Percentiles rank a stretch among this genome's conserved stretches.
These are phyloP conservation scores for Bruguiera hainesii DNA, from an alignment of 441 rosid species.

Conservation along the genomic window DNA sequence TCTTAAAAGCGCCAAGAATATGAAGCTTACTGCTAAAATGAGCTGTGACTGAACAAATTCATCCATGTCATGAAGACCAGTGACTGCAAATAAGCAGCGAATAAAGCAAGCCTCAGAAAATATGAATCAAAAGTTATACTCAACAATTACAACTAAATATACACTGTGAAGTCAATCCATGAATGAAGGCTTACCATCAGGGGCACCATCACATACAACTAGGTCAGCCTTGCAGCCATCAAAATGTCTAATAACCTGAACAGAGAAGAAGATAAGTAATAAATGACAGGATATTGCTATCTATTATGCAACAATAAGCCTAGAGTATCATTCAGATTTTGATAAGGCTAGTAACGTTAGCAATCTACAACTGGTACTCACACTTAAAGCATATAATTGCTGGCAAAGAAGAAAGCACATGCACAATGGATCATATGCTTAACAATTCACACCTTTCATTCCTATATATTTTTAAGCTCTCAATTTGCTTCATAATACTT, in stretches of 20 bases:
- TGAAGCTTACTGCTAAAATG: slow-evolving; percentile 77
- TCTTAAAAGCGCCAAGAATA: not conserved
- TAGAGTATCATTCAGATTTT: too few relatives aligned
- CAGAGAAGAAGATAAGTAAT: slow-evolving; percentile 4
- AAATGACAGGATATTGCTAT: slow-evolving; percentile 1
- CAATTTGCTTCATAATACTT: not conserved
- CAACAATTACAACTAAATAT: not conserved
- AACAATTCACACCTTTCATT: not conserved
- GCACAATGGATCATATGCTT: not conserved
- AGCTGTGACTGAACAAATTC: slow-evolving; percentile 98
- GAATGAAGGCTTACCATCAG: slow-evolving; percentile 65
- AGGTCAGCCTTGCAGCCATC: slow-evolving; percentile 98
- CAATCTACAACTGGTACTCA: too few relatives aligned
- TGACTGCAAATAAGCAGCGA: slow-evolving; percentile 52
- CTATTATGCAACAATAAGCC: slow-evolving; percentile 1
- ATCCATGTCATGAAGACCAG: slow-evolving; percentile 99
- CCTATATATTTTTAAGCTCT: not conserved
- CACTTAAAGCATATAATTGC: too few relatives aligned
- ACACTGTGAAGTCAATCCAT: not conserved
- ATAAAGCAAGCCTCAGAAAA: slow-evolving; percentile 17
- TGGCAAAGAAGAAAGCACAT: too few relatives aligned
- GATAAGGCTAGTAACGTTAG: too few relatives aligned
- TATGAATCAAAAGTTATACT: not conserved
- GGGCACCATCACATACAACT: slow-evolving; percentile 99
- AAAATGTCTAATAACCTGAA: slow-evolving; percentile 90